Base-by-base conservation (phyloP, 78 protist species). In the Dictyostelium brefeldianum region DNA sequence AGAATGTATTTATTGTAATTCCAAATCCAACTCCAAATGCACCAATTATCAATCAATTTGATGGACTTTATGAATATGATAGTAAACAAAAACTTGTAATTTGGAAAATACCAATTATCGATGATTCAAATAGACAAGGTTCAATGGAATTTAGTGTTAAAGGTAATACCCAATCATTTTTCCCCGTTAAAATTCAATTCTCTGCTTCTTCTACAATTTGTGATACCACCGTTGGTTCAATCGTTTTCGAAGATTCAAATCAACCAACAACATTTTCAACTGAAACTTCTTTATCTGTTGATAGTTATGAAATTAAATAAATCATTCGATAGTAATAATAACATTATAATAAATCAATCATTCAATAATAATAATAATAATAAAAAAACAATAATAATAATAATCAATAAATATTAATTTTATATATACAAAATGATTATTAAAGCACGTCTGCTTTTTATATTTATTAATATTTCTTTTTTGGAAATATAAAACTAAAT, bases 41-140 rank as follows among this genome's bases (percentile, higher is more conserved):
- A 65, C 92, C 87, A 47, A 25, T 71, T 5, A 43, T 83, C 57
- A 80, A 78, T n/a, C 51, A 83, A 17, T n/a, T 78, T n/a, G 79
- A 75, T 74, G 80, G 92, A 10, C 81, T 29, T 17, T 81, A 89
- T 71, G 96, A 93, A 10, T 85, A 93, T 50, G 70, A 65, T 20
- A 11, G 27, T 15, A 70, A 84, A 75, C 56, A 79, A 51, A 87
- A 82, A 47, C 17, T 22, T n/a, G 82, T 93, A 0, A 20, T 77
- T 73, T 93, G 96, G 96, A 75, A 84, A 83, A 80, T 93, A 17
- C 96, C 96, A 25, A 9, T 57, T 31, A 71, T 93, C 70, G 87
- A 78, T 31, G 89, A 62, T 3, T 69, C 92, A 14, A 83, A 78
- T 59, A 51, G 83, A 59, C 36, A 71, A 15, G 96, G 96, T 17